A percentile compares a stretch with the other conserved stretches of the same genome.
These are phyloP conservation scores for Penicillium sp. DNA, from an alignment of 2,329 filamentous ascomycete species.

Conservation along the genomic window DNA sequence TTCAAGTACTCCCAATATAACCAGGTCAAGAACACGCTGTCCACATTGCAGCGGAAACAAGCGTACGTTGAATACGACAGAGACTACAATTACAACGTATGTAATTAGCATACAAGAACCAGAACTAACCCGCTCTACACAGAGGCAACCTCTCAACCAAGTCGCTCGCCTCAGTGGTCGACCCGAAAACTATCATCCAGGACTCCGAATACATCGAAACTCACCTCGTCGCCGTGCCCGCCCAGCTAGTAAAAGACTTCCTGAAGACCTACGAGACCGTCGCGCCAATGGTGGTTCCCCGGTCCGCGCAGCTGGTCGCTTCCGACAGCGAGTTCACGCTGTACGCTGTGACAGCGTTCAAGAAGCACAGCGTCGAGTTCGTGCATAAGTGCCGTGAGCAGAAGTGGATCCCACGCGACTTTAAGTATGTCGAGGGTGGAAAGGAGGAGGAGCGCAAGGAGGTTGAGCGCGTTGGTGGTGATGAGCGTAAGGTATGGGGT, in stretches of 20 bases:
- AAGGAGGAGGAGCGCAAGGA: constrained; percentile 87
- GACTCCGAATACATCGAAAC: constrained; percentile 97
- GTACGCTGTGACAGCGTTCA: constrained; percentile 88
- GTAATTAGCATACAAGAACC: not conserved
- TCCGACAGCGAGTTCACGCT: constrained; percentile 87
- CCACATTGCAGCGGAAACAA: constrained; percentile 79
- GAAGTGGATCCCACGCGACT: constrained; percentile 93
- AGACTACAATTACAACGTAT: not conserved
- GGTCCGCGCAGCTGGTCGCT: constrained; percentile 75
- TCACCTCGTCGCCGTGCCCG: constrained; percentile 86
- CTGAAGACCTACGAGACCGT: constrained; percentile 85
- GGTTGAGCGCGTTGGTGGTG: constrained; percentile 74
- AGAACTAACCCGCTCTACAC: constrained; percentile 2
- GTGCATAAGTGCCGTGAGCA: constrained; percentile 87
- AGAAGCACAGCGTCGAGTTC: constrained; percentile 85
- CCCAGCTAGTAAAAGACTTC: constrained; percentile 79
- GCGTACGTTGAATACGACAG: constrained; percentile 57
- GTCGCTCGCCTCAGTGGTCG: constrained; percentile 84
- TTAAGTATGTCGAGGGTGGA: constrained; percentile 87
- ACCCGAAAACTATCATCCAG: constrained; percentile 75
- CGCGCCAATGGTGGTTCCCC: constrained; percentile 87
- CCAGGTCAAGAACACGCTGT: constrained; percentile 79
- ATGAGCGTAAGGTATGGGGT: constrained; percentile 89
- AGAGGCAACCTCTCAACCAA: constrained; percentile 93
- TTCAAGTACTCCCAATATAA: constrained; percentile 94